Evolutionary conservation across 768 basidiomycete genomes (phyloP).

Genomic region (Kwoniella sp.): DNA sequence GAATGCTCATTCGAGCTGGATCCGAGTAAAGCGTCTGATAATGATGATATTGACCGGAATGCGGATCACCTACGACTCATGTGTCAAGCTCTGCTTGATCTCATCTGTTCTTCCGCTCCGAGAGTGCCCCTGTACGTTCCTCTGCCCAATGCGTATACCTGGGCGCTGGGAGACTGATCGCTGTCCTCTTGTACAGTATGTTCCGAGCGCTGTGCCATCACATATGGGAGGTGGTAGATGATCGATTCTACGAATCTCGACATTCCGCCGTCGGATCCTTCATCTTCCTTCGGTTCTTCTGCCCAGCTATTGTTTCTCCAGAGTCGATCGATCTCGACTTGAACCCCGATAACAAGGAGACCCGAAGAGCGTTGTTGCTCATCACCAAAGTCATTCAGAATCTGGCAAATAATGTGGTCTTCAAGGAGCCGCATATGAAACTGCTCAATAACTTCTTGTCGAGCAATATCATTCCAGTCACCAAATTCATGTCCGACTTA

Average conservation of each 20-base stretch:
- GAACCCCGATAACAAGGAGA: constrained; percentile 64
- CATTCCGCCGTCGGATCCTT: constrained; percentile 64
- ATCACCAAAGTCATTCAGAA: constrained; percentile 93
- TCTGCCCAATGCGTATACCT: constrained; percentile 62
- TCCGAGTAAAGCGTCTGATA: constrained; percentile 60
- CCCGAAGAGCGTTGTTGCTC: constrained; percentile 78
- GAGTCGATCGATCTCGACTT: constrained; percentile 81
- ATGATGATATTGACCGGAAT: constrained; percentile 70
- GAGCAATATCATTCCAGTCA: constrained; percentile 48
- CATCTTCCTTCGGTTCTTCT: constrained; percentile 91
- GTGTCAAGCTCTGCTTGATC: constrained; percentile 72
- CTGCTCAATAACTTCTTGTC: constrained; percentile 70
- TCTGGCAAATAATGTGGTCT: constrained; percentile 89
- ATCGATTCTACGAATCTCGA: constrained; percentile 52
- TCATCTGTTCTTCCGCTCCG: constrained; percentile 71
- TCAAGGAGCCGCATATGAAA: constrained; percentile 86
- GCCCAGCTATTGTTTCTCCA: constrained; percentile 84
- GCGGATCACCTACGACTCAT: constrained; percentile 71
- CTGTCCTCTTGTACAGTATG: constrained; percentile 15
- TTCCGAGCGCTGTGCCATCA: constrained; percentile 60
- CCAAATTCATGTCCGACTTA: constrained; percentile 48
- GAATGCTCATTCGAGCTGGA: constrained; percentile 80
- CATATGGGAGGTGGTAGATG: constrained; percentile 59
- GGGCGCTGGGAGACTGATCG: background rate
- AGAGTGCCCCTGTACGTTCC: constrained; percentile 78